Percentiles rank a stretch among this genome's conserved stretches.
These are phyloP conservation scores for Thalassiosira hispida DNA, from an alignment of 352 stramenopile species.

Conservation along the genomic window DNA sequence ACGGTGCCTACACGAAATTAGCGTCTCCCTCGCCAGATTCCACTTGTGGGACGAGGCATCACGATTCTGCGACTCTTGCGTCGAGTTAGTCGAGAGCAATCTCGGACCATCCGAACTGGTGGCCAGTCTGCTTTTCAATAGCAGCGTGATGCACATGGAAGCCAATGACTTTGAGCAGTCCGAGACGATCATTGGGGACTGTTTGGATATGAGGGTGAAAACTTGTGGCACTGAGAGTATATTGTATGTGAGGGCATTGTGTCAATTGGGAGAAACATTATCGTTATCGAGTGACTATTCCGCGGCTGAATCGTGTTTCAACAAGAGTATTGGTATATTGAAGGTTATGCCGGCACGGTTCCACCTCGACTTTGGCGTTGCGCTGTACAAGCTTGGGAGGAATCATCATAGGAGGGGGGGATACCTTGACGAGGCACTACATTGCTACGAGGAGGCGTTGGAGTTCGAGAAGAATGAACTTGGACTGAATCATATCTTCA, in stretches of 20 bases:
- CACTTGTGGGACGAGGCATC: constrained; percentile 64
- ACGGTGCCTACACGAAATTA: constrained; percentile 74
- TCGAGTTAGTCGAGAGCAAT: constrained; percentile 35
- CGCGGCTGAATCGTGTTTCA: constrained; percentile 69
- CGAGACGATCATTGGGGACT: constrained; percentile 59
- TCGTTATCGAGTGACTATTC: constrained; percentile 70
- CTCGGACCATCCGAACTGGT: constrained; percentile 56
- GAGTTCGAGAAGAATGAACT: constrained; percentile 69
- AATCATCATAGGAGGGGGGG: constrained; percentile 74
- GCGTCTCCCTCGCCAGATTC: constrained; percentile 71
- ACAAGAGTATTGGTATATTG: constrained; percentile 71
- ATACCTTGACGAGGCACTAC: constrained; percentile 59
- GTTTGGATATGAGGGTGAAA: constrained; percentile 59
- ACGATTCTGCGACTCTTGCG: constrained; percentile 34
- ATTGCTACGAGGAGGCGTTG: constrained; percentile 71
- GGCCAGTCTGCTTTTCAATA: constrained; percentile 70
- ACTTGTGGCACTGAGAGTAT: constrained; percentile 72
- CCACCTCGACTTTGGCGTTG: constrained; percentile 70
- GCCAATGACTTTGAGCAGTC: constrained; percentile 67
- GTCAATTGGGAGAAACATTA: constrained; percentile 74
- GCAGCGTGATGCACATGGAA: constrained; percentile 69
- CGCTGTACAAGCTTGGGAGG: constrained; percentile 74
- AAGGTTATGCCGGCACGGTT: constrained; percentile 58
- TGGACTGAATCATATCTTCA: constrained; percentile 60
- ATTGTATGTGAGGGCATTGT: constrained; percentile 70